Conservation (phyloP, 108 stramenopile species). For the Nitzschia putrida region DNA sequence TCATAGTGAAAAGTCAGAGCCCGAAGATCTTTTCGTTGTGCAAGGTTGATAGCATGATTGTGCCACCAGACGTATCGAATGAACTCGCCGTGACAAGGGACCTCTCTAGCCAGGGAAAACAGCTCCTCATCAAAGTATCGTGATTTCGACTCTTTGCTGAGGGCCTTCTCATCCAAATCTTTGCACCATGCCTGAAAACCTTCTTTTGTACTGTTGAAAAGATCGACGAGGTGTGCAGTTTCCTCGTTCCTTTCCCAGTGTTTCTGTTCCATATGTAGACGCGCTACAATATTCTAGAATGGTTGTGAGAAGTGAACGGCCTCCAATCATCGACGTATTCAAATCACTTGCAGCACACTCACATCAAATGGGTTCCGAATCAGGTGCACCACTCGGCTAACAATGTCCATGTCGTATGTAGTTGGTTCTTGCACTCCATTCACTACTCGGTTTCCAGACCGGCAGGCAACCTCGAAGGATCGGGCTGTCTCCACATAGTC, state of each 20-base stretch:
- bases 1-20: constrained; percentile 59
- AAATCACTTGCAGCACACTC: background rate
- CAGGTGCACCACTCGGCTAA: constrained; percentile 49
- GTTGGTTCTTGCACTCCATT: constrained; percentile 13
- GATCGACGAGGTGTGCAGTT: background rate
- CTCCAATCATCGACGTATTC: background rate
- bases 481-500: constrained; percentile 51
- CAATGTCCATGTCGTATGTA: constrained; percentile 23
- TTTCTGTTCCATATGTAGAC: constrained; percentile 60
- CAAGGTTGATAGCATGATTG: constrained; percentile 43
- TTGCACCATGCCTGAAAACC: constrained; percentile 68
- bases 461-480: constrained; percentile 42
- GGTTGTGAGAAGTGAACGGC: background rate
- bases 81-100: constrained; percentile 72
- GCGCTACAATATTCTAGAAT: constrained; percentile 54
- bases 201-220: constrained; percentile 21
- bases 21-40: constrained; percentile 32
- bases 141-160: constrained; percentile 17
- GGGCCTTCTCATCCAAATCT: constrained; percentile 42
- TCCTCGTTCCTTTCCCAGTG: constrained; percentile 29
- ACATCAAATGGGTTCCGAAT: constrained; percentile 71
- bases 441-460: constrained; percentile 18
- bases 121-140: constrained; percentile 20
- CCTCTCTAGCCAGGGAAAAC: constrained; percentile 20
- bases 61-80: constrained; percentile 71